phyloP scores from a whole-genome alignment of 1,284 basidiomycete genomes.

The Pterula multifida region DNA sequence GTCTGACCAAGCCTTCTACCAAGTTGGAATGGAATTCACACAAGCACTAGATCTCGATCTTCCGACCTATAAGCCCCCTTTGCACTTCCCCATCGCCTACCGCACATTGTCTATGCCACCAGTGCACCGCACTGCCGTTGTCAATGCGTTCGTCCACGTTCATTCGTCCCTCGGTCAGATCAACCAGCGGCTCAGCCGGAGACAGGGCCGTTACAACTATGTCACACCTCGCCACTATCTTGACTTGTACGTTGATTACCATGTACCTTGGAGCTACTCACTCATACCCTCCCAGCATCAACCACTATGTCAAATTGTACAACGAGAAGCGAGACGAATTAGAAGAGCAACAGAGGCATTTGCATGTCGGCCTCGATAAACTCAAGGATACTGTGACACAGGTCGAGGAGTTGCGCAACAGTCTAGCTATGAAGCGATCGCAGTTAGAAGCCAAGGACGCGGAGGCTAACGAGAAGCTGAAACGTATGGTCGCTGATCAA shows the following conservation, averaged over 20 bases:
- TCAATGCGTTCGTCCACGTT: conserved; percentile 90
- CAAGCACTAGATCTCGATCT: conserved; percentile 84
- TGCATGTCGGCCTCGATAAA: conserved; percentile 97
- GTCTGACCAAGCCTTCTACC: conserved; percentile 95
- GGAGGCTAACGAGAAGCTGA: conserved; percentile 94
- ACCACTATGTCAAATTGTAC: conserved; percentile 94
- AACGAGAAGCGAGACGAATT: conserved; percentile 97
- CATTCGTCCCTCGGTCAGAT: conserved; percentile 86
- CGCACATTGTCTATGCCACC: conserved; percentile 75
- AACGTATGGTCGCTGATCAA: conserved; percentile 97
- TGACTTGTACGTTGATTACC: conserved; percentile 76
- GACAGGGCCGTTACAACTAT: conserved; percentile 91
- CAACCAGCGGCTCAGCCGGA: conserved; percentile 80
- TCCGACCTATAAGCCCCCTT: conserved; percentile 65
- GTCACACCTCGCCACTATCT: conserved; percentile 98
- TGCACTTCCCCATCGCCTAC: conserved; percentile 81
- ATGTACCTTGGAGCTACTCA: conserved; percentile 7
- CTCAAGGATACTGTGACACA: conserved; percentile 91
- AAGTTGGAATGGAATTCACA: conserved; percentile 94
- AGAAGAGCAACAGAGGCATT: conserved; percentile 97
- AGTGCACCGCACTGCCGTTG: conserved; percentile 75
- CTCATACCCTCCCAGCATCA: conserved; percentile 51
- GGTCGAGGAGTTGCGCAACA: conserved; percentile 92
- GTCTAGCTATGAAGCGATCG: conserved; percentile 87
- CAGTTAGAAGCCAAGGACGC: conserved; percentile 90